Conservation (phyloP, 2,329 filamentous ascomycete genomes). For the Trichoderma lentiforme region DNA sequence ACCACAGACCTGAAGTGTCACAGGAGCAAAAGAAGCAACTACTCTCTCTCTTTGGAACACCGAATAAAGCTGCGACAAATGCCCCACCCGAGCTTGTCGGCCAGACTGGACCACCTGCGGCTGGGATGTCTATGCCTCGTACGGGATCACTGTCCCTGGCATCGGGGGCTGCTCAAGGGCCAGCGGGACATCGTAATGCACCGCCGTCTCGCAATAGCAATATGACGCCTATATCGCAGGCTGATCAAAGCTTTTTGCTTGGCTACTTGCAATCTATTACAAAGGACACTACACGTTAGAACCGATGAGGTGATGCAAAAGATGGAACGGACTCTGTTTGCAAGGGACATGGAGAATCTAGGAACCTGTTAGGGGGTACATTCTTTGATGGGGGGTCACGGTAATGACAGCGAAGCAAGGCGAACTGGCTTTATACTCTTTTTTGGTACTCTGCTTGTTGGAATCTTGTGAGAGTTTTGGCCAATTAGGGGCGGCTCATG, state of each 20-base stretch:
- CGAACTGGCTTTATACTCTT: background rate
- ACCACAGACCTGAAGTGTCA: slow-evolving; percentile 27
- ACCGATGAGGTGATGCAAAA: background rate
- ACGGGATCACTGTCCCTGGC: slow-evolving; percentile 47
- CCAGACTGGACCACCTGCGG: background rate
- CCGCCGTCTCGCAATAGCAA: slow-evolving; percentile 43
- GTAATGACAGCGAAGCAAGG: background rate
- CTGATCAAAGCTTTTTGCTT: slow-evolving; percentile 72
- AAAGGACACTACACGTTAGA: slow-evolving; percentile 36
- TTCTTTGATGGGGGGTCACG: background rate
- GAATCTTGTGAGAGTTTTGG: background rate
- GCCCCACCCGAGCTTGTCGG: background rate
- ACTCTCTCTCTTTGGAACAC: slow-evolving; percentile 63
- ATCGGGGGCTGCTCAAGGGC: slow-evolving; percentile 36
- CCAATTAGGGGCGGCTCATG: background rate
- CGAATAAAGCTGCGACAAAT: slow-evolving; percentile 19
- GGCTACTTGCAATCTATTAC: slow-evolving; percentile 65
- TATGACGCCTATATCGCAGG: slow-evolving; percentile 59
- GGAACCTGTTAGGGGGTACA: background rate
- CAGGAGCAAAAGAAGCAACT: slow-evolving; percentile 36
- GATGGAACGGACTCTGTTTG: background rate
- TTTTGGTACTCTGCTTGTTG: background rate
- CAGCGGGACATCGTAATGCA: slow-evolving; percentile 7
- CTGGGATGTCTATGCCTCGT: slow-evolving; percentile 32
- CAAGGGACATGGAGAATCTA: background rate